These are phyloP conservation scores for Alectoria sarmentosa DNA, from an alignment of 495 filamentous ascomycete species.

Conservation along the genomic window DNA sequence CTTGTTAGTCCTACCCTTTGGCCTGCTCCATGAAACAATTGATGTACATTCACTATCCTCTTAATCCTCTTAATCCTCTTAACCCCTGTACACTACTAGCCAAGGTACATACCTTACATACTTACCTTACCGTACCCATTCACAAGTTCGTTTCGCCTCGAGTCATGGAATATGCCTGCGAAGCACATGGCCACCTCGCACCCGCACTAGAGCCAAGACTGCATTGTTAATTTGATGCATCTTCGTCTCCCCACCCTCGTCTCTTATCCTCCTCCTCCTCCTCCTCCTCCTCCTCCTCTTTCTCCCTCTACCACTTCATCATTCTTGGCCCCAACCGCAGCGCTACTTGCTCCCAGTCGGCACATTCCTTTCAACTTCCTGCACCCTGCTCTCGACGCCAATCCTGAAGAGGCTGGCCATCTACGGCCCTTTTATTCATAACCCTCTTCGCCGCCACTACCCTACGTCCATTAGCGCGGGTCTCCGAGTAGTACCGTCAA, in stretches of 20 bases:
- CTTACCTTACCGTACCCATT: too few relatives aligned
- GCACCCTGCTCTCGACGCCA: slow-evolving; percentile 11
- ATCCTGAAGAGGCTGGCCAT: slow-evolving; percentile 16
- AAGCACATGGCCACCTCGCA: slow-evolving; percentile 23
- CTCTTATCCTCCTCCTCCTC: neutral
- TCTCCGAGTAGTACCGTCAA: slow-evolving; percentile 10
- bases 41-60: neutral
- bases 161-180: slow-evolving; percentile 18
- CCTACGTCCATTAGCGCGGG: slow-evolving; percentile 17
- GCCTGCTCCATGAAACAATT: slow-evolving; percentile 10
- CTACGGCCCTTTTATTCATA: slow-evolving; percentile 10
- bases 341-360: slow-evolving; percentile 22
- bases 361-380: slow-evolving; percentile 17
- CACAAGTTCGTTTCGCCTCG: slow-evolving; percentile 2
- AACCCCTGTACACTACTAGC: slow-evolving; percentile 11
- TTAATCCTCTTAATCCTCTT: neutral
- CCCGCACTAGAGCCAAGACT: slow-evolving; percentile 17
- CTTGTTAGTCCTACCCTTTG: too few relatives aligned
- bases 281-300: neutral
- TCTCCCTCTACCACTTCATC: neutral
- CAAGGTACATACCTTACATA: too few relatives aligned
- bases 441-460: slow-evolving; percentile 19
- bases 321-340: slow-evolving; percentile 10
- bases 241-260: slow-evolving; percentile 9
- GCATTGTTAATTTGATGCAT: slow-evolving; percentile 8